Percentiles rank a stretch among this genome's conserved stretches.
Conservation (phyloP, 352 stramenopile species). For the Phytophthora tentaculata region DNA sequence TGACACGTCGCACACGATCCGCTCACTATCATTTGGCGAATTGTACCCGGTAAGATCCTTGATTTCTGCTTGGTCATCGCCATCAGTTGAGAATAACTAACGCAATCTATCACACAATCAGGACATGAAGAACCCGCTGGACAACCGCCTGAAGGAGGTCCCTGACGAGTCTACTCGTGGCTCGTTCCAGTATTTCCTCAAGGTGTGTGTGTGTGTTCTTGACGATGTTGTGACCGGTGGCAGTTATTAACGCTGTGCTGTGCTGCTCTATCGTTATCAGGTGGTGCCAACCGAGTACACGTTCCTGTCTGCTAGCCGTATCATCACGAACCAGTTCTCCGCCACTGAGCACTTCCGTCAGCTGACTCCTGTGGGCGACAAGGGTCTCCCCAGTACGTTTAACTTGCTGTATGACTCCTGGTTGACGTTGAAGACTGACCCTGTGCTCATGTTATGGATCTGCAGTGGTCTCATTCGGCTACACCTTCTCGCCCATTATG, state of each 20-base stretch:
- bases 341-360: conserved; percentile 96
- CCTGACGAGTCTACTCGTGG: conserved; percentile 51
- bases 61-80: neutral
- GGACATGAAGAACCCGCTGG: conserved; percentile 88
- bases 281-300: conserved; percentile 97
- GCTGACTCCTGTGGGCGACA: conserved; percentile 87
- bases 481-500: conserved; percentile 97
- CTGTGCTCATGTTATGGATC: conserved; percentile 16
- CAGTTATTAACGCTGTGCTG: neutral
- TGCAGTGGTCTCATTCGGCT: conserved; percentile 96
- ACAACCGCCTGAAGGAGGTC: conserved; percentile 70
- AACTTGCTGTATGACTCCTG: neutral
- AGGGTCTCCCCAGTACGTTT: conserved; percentile 75
- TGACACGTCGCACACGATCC: conserved; percentile 76
- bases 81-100: no score
- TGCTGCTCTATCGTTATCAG: conserved; percentile 42
- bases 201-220: conserved; percentile 60
- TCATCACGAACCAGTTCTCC: conserved; percentile 98
- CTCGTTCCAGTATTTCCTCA: conserved; percentile 87
- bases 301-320: conserved; percentile 84
- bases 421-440: conserved; percentile 16
- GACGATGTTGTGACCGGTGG: neutral
- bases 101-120: conserved; percentile 35
- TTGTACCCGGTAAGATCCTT: conserved; percentile 61
- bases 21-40: conserved; percentile 75